These are phyloP conservation scores for Penicillium nucicola DNA, from an alignment of 495 filamentous ascomycete species.

Conservation along the genomic window DNA sequence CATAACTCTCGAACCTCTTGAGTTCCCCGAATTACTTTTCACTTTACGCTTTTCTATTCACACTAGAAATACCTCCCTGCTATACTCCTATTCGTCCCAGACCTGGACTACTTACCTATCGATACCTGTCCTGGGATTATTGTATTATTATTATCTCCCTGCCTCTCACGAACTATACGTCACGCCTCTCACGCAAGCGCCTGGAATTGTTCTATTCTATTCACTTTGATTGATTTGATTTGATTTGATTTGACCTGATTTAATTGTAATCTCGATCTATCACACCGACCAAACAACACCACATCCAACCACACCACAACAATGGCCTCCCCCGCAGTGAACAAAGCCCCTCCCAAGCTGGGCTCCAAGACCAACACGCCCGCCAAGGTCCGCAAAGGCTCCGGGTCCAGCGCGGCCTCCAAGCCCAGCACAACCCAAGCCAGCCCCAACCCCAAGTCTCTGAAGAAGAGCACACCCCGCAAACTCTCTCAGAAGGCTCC, in stretches of 20 bases:
- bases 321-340: slow-evolving; percentile 23
- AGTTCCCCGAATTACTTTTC: neutral
- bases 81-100: neutral
- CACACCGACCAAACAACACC: neutral
- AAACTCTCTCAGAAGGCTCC: slow-evolving; percentile 27
- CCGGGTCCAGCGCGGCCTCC: slow-evolving; percentile 38
- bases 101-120: neutral
- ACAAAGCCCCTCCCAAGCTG: slow-evolving; percentile 24
- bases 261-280: neutral
- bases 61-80: neutral
- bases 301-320: neutral
- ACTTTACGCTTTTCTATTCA: neutral
- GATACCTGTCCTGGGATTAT: neutral
- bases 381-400: slow-evolving; percentile 48
- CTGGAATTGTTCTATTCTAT: neutral
- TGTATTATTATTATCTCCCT: neutral
- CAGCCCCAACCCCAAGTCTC: slow-evolving; percentile 24
- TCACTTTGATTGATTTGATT: neutral
- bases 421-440: slow-evolving; percentile 22
- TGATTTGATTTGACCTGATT: too few relatives aligned
- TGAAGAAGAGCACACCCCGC: slow-evolving; percentile 20
- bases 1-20: neutral
- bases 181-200: neutral
- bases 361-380: slow-evolving; percentile 36
- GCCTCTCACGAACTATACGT: slow-evolving; percentile 2